These are phyloP conservation scores for Microsporum audouinii DNA, from an alignment of 2,329 filamentous ascomycete species.

Conservation along the genomic window DNA sequence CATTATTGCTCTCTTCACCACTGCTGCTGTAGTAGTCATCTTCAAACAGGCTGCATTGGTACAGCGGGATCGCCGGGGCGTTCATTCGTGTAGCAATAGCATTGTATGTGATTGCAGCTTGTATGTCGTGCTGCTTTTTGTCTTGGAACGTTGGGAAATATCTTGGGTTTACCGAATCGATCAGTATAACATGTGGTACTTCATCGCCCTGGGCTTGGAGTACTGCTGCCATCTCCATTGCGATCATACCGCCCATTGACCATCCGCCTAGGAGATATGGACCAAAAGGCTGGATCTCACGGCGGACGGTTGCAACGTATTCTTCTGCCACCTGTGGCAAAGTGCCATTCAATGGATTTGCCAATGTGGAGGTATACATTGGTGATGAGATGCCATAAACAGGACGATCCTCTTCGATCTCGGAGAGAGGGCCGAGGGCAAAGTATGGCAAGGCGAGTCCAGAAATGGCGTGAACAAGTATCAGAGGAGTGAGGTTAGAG, in stretches of 20 bases:
- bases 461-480: conserved; percentile 17
- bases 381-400: conserved; percentile 18
- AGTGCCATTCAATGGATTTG: conserved; percentile 12
- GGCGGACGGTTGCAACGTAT: conserved; percentile 14
- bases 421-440: conserved; percentile 14
- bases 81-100: conserved; percentile 9
- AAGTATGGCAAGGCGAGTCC: conserved; percentile 17
- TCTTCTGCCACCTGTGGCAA: conserved; percentile 14
- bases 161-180: conserved; percentile 17
- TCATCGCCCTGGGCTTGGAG: conserved; percentile 12
- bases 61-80: conserved; percentile 7
- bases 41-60: conserved; percentile 6
- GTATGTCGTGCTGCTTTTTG: conserved; percentile 8
- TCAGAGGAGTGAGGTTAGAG: conserved; percentile 14
- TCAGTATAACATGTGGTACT: conserved; percentile 16
- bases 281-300: conserved; percentile 24
- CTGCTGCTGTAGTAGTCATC: conserved; percentile 7
- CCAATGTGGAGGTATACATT: conserved; percentile 13
- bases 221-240: conserved; percentile 19
- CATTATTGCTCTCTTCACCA: conserved; percentile 6
- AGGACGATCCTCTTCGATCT: conserved; percentile 11
- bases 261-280: conserved; percentile 31
- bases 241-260: conserved; percentile 29
- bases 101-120: conserved; percentile 8
- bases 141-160: conserved; percentile 9